Base-by-base conservation (phyloP, 1,284 basidiomycete genomes). In the Hypsizygus ulmarius region DNA sequence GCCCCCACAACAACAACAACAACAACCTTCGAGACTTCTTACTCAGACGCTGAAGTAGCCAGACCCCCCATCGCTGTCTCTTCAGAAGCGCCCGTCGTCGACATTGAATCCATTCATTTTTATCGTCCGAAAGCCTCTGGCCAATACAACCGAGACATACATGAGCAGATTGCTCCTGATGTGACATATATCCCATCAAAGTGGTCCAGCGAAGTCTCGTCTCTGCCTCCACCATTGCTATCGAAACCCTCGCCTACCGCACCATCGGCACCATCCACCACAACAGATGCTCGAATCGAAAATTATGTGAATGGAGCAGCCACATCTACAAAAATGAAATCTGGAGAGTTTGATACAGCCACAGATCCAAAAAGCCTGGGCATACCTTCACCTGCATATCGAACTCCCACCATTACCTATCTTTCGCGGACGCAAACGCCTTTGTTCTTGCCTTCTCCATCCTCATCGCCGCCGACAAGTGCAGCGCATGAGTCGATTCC, bases 371-470 rank as follows among this genome's bases (percentile, higher is more conserved):
- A n/a, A n/a, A n/a, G n/a, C n/a, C n/a, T n/a, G n/a, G n/a, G n/a
- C n/a, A n/a, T n/a, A 6, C 9, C 5, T 10, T 12, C n/a, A 29
- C 16, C 12, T 36, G 5, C 25, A 16, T 19, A 1, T 21, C 12
- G 28, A 28, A 10, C 8, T 18, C 19, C 11, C 11, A 10, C 38
- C 18, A 4, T 11, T 19, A 11, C 25, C 14, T 25, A 11, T 25
- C 38, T 15, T 4, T 32, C 27, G 29, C 43, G 47, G 41, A 38
- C 18, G 11, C 53, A 58, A 41, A 63, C 58, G 7, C 68, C 68
- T 10, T 53, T 69, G 18, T 69, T 70, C 45, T 49, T 69, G 11
- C 68, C 67, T 19, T 69, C 63, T 19, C 56, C 54, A 9, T 60
- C 64, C 28, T 54, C 60, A 37, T 59, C 50, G 43, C 47, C 51